A percentile compares a stretch with the other conserved stretches of the same genome.
Evolutionary conservation across 75 land plant genomes (phyloP).

Genomic region (Adiantum capillusveneris): DNA sequence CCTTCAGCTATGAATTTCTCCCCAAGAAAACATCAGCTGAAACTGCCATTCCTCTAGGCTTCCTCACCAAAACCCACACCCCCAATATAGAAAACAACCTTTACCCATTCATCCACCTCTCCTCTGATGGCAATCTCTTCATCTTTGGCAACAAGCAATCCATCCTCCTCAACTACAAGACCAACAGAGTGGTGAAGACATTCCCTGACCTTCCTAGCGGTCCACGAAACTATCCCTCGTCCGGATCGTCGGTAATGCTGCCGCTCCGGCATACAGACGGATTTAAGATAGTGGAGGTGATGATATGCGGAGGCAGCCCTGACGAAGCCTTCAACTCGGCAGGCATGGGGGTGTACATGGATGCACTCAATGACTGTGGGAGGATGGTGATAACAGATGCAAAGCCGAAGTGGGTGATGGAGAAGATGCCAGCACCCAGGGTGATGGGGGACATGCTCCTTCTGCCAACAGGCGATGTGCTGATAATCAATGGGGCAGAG

Average conservation of each 20-base stretch:
- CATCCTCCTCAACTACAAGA: constrained; percentile 33
- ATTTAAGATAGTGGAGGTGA: constrained; percentile 19
- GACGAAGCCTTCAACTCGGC: constrained; percentile 15
- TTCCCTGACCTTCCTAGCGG: constrained; percentile 32
- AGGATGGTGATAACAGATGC: constrained; percentile 43
- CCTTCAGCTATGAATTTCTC: constrained; percentile 32
- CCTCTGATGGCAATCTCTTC: constrained; percentile 35
- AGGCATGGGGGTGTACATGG: neutral
- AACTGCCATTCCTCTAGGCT: constrained; percentile 4
- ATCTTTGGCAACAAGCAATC: constrained; percentile 44
- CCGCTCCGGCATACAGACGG: constrained; percentile 3
- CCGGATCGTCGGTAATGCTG: constrained; percentile 28
- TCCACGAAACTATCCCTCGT: constrained; percentile 30
- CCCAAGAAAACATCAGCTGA: constrained; percentile 6
- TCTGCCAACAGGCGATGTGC: no score
- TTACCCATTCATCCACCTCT: constrained; percentile 24
- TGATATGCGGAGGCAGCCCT: constrained; percentile 70
- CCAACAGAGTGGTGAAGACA: constrained; percentile 13
- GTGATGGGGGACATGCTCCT: constrained; percentile 77
- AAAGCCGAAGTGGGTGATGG: constrained; percentile 47
- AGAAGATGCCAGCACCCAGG: constrained; percentile 51
- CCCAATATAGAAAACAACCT: constrained; percentile 18
- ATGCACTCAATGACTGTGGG: constrained; percentile 36
- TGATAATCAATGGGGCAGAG: constrained; percentile 60
- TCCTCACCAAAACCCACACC: constrained; percentile 4